A percentile compares a stretch with the other conserved stretches of the same genome.
phyloP scores from a whole-genome alignment of 768 basidiomycete species.

The Pleurotus ostreatus region DNA sequence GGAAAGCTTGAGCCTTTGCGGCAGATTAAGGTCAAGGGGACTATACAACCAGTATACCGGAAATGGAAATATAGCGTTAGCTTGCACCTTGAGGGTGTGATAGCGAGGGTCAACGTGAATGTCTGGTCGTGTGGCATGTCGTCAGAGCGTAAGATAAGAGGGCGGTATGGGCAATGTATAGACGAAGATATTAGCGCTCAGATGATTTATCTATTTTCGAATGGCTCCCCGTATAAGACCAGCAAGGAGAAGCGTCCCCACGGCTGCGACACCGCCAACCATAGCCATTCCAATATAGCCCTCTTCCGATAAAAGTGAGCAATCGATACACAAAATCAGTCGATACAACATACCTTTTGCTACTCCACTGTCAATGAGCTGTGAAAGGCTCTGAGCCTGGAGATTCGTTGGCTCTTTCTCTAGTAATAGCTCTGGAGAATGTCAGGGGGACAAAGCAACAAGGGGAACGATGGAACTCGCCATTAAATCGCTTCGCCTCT shows the following conservation, averaged over 20 bases:
- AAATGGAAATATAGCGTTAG: too few relatives aligned
- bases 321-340: not conserved
- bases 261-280: slow-evolving; percentile 83
- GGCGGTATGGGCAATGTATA: not conserved
- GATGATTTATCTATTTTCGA: slow-evolving; percentile 36
- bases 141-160: not conserved
- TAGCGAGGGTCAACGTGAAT: not conserved
- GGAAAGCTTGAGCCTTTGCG: too few relatives aligned
- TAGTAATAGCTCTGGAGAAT: slow-evolving; percentile 67
- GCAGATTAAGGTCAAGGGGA: too few relatives aligned
- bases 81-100: not conserved
- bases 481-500: slow-evolving; percentile 89
- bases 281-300: slow-evolving; percentile 99
- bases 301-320: slow-evolving; percentile 43
- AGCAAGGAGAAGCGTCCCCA: slow-evolving; percentile 73
- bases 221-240: slow-evolving; percentile 81
- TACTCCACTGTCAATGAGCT: slow-evolving; percentile 85
- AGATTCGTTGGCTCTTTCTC: slow-evolving; percentile 92
- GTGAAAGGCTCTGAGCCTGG: slow-evolving; percentile 82
- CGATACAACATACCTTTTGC: slow-evolving; percentile 56
- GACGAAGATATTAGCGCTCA: slow-evolving; percentile 10
- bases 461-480: slow-evolving; percentile 41
- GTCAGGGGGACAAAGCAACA: not conserved
- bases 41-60: too few relatives aligned
- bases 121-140: not conserved